Conservation (phyloP, 106 monocot species). For the Chionographis japonica region DNA sequence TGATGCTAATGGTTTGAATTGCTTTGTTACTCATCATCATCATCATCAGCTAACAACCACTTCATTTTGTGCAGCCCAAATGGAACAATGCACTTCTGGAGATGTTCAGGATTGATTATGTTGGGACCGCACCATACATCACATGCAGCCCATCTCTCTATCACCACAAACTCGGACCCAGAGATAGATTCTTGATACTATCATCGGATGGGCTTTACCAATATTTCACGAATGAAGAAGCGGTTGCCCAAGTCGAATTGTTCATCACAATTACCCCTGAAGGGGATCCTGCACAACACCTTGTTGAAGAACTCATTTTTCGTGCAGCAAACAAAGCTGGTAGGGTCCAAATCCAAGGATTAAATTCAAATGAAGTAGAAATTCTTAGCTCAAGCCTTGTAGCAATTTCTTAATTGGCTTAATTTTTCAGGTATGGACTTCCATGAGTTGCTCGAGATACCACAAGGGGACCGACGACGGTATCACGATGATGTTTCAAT, state of each 20-base stretch:
- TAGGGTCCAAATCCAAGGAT: constrained; percentile 1
- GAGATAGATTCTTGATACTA: constrained; percentile 50
- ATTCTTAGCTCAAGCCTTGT: not conserved
- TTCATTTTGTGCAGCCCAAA: constrained; percentile 39
- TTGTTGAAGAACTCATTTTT: constrained; percentile 59
- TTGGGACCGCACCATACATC: constrained; percentile 54
- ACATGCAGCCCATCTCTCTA: constrained; percentile 48
- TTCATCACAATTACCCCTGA: constrained; percentile 48
- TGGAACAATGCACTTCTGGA: constrained; percentile 69
- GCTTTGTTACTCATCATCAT: too few species aligned
- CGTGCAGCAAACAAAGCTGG: constrained; percentile 59
- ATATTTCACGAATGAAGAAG: constrained; percentile 66
- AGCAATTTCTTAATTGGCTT: not conserved
- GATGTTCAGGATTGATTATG: constrained; percentile 59
- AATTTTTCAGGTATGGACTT: constrained; percentile 55
- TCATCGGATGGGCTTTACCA: constrained; percentile 72
- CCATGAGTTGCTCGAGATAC: constrained; percentile 59
- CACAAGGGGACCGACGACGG: constrained; percentile 52
- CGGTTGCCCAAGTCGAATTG: constrained; percentile 45
- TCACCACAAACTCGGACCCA: constrained; percentile 30
- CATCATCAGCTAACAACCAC: not conserved
- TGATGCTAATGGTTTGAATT: not conserved
- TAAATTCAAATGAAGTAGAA: not conserved
- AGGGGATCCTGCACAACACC: constrained; percentile 70
- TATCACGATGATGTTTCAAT: constrained; percentile 56